Evolutionary conservation across 1,139 yeast species (phyloP).

Genomic region (Candida tropicalis): DNA sequence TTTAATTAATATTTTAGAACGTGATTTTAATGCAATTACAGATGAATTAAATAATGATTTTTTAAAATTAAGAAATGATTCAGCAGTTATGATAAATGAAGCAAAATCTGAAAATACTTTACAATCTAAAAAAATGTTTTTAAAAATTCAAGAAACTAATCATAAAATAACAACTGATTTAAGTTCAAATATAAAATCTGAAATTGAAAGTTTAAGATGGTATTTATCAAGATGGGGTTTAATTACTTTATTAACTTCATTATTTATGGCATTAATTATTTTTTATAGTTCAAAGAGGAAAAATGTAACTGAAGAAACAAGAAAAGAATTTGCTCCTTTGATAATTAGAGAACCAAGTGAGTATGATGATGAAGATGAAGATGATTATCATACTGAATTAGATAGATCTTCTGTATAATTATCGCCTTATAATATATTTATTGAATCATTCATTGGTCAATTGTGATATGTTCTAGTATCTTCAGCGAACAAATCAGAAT

Average conservation of each 20-base stretch:
- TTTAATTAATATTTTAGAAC: slow-evolving; percentile 67
- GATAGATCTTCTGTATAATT: slow-evolving; percentile 23
- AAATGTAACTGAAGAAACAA: slow-evolving; percentile 26
- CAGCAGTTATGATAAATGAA: slow-evolving; percentile 83
- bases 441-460: no score
- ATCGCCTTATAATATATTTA: no score
- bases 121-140: slow-evolving; percentile 67
- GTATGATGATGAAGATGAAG: slow-evolving; percentile 50
- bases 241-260: slow-evolving; percentile 53
- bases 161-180: slow-evolving; percentile 85
- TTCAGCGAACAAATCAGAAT: background rate
- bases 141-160: slow-evolving; percentile 79
- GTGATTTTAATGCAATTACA: slow-evolving; percentile 69
- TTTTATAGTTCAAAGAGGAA: slow-evolving; percentile 40
- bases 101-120: slow-evolving; percentile 84
- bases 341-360: slow-evolving; percentile 53
- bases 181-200: slow-evolving; percentile 79
- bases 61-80: slow-evolving; percentile 68
- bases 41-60: slow-evolving; percentile 79
- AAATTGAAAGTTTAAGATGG: slow-evolving; percentile 90
- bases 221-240: slow-evolving; percentile 88
- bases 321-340: slow-evolving; percentile 45
- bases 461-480: slow-evolving; percentile 1
- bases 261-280: slow-evolving; percentile 46
- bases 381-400: slow-evolving; percentile 49